phyloP scores from a whole-genome alignment of 768 basidiomycete species.

The Boletus vermiculosoides region DNA sequence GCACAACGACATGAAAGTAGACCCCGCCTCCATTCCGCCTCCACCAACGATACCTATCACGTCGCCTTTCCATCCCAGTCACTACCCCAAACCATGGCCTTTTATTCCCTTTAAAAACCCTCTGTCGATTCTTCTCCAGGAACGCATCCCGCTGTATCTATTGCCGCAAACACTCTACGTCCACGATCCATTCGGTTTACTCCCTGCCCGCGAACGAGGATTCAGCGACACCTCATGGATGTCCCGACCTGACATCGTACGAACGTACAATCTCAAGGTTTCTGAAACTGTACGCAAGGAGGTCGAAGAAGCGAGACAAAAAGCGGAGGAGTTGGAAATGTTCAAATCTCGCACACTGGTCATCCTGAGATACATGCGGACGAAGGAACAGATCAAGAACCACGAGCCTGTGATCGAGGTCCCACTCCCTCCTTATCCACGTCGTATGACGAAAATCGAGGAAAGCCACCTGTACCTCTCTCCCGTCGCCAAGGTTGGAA shows the following conservation, averaged over 20 bases:
- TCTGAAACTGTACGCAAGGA: neutral
- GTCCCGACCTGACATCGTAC: slow-evolving; percentile 31
- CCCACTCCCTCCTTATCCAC: slow-evolving; percentile 28
- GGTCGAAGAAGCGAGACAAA: slow-evolving; percentile 1
- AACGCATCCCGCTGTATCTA: slow-evolving; percentile 34
- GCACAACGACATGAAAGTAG: too few species aligned
- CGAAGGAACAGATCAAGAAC: slow-evolving; percentile 23
- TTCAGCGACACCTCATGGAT: slow-evolving; percentile 24
- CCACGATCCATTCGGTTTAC: slow-evolving; percentile 42
- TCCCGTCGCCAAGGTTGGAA: slow-evolving; percentile 36
- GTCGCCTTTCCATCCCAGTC: slow-evolving; percentile 32
- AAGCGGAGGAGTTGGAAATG: slow-evolving; percentile 10
- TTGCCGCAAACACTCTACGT: slow-evolving; percentile 43
- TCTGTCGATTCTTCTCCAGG: slow-evolving; percentile 29
- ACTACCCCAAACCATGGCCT: slow-evolving; percentile 44
- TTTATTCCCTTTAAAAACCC: slow-evolving; percentile 35
- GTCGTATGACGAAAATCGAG: slow-evolving; percentile 19
- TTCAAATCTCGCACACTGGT: slow-evolving; percentile 17
- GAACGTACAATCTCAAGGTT: slow-evolving; percentile 31
- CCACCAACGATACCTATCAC: slow-evolving; percentile 11
- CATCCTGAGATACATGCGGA: slow-evolving; percentile 20
- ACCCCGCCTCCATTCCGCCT: neutral
- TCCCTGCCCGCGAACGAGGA: slow-evolving; percentile 15
- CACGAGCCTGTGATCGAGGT: slow-evolving; percentile 31
- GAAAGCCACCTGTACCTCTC: slow-evolving; percentile 53